Percentiles rank a stretch among this genome's conserved stretches.
phyloP scores from a whole-genome alignment of 495 filamentous ascomycete species.

The Aspergillus cavernicola region DNA sequence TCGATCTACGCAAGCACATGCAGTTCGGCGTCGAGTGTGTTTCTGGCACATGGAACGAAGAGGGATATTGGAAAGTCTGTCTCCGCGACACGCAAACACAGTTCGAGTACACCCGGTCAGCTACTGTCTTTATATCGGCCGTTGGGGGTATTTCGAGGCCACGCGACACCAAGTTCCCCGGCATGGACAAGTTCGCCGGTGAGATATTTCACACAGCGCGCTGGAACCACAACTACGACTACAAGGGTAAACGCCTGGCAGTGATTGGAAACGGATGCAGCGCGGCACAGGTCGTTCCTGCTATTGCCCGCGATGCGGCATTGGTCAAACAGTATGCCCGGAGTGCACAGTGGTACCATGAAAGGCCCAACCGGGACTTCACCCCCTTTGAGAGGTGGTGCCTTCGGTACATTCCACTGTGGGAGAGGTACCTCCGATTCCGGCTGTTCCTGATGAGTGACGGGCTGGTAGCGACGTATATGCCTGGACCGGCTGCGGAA shows the following conservation, averaged over 20 bases:
- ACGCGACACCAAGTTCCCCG: conserved; percentile 31
- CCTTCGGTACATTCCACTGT: conserved; percentile 35
- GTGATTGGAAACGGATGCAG: conserved; percentile 53
- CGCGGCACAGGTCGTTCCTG: conserved; percentile 35
- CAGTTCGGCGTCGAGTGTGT: conserved; percentile 20
- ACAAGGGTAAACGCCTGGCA: conserved; percentile 40
- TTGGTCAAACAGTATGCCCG: conserved; percentile 53
- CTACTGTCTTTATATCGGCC: conserved; percentile 41
- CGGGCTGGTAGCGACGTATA: neutral
- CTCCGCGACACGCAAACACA: conserved; percentile 24
- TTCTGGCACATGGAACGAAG: conserved; percentile 23
- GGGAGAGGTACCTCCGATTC: neutral
- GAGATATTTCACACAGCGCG: conserved; percentile 45
- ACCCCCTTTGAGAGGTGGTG: conserved; percentile 30
- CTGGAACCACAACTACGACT: conserved; percentile 37
- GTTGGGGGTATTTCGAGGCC: conserved; percentile 48
- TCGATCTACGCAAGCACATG: conserved; percentile 29
- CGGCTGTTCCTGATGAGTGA: neutral
- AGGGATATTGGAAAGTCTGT: conserved; percentile 24
- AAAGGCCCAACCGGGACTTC: conserved; percentile 14
- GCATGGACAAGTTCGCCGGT: conserved; percentile 41
- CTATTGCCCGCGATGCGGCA: conserved; percentile 34
- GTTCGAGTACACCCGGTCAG: conserved; percentile 10
- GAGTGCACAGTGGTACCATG: conserved; percentile 51
- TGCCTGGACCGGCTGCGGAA: neutral